These are phyloP conservation scores for Hypoxylon sp. DNA, from an alignment of 2,329 filamentous ascomycete species.

Conservation along the genomic window DNA sequence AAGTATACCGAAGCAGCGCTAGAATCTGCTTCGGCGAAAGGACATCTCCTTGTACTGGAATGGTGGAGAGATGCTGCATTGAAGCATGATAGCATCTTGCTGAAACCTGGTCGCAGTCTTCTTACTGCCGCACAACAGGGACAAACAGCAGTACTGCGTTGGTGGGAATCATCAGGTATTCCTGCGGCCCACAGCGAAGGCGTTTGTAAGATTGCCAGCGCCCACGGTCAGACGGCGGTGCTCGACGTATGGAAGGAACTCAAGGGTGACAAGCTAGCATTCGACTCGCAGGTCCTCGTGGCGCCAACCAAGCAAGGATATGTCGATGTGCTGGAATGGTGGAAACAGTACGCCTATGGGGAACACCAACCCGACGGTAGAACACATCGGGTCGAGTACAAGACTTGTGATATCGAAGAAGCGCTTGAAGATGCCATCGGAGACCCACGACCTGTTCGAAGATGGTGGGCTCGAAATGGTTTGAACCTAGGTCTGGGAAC, in stretches of 20 bases:
- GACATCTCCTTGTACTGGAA: slow-evolving; percentile 84
- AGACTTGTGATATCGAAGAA: slow-evolving; percentile 95
- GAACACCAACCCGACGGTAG: slow-evolving; percentile 58
- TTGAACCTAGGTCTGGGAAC: slow-evolving; percentile 83
- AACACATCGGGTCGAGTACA: slow-evolving; percentile 84
- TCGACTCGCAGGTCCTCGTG: slow-evolving; percentile 83
- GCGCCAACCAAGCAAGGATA: slow-evolving; percentile 89
- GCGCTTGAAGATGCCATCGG: slow-evolving; percentile 87
- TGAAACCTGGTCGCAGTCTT: slow-evolving; percentile 86
- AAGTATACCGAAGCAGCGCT: slow-evolving; percentile 88
- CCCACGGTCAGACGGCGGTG: slow-evolving; percentile 84
- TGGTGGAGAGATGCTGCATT: slow-evolving; percentile 86
- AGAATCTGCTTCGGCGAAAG: slow-evolving; percentile 85
- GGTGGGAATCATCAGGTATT: slow-evolving; percentile 87
- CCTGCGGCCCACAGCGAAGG: slow-evolving; percentile 81
- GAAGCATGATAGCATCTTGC: slow-evolving; percentile 64
- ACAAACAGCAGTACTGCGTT: slow-evolving; percentile 77
- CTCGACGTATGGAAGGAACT: slow-evolving; percentile 83
- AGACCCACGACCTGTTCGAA: slow-evolving; percentile 75
- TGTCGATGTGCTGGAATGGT: slow-evolving; percentile 89
- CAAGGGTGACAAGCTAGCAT: slow-evolving; percentile 75
- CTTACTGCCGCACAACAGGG: slow-evolving; percentile 86
- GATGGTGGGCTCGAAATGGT: slow-evolving; percentile 89
- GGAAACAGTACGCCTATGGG: slow-evolving; percentile 74
- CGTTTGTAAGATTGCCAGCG: slow-evolving; percentile 83